Percentiles rank a stretch among this genome's conserved stretches.
Conservation (phyloP, 345 rosid genomes). For the Citrus trifoliata region DNA sequence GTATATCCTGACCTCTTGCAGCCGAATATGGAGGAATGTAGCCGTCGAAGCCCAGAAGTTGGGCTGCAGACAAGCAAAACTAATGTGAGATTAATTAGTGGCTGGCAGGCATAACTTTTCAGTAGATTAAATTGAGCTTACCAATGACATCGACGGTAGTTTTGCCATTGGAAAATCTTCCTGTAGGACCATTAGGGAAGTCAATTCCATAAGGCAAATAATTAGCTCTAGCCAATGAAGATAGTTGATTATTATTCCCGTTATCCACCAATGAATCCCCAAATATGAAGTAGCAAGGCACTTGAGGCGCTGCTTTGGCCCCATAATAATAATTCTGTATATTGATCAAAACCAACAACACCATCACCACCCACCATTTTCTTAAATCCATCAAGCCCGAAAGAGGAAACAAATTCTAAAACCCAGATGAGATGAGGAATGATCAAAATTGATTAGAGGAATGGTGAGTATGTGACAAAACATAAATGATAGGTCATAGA, state of each 20-base stretch:
- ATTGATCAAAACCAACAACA: constrained; percentile 5
- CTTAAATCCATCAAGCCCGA: constrained; percentile 24
- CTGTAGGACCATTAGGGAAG: constrained; percentile 66
- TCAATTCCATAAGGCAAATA: constrained; percentile 87
- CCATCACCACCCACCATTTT: constrained; percentile 25
- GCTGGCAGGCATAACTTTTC: neutral
- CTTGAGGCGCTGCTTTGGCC: constrained; percentile 49
- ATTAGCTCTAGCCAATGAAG: constrained; percentile 65
- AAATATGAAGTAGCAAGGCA: constrained; percentile 78
- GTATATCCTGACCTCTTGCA: constrained; percentile 50
- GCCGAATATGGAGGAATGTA: constrained; percentile 55
- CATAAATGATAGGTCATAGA: constrained; percentile 3
- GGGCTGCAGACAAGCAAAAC: neutral
- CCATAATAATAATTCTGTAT: constrained; percentile 2
- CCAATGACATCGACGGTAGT: constrained; percentile 76
- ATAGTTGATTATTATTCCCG: constrained; percentile 77
- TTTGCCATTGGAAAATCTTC: constrained; percentile 75
- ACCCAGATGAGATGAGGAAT: neutral
- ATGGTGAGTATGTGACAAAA: constrained; percentile 1
- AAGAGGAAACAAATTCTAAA: neutral
- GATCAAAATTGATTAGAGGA: neutral
- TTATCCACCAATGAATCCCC: constrained; percentile 94
- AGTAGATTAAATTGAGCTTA: constrained; percentile 17
- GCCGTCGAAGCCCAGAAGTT: constrained; percentile 49
- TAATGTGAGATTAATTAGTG: neutral